Evolutionary conservation across 106 monocot species (phyloP).

Genomic region (Dactylorhiza incarnata): DNA sequence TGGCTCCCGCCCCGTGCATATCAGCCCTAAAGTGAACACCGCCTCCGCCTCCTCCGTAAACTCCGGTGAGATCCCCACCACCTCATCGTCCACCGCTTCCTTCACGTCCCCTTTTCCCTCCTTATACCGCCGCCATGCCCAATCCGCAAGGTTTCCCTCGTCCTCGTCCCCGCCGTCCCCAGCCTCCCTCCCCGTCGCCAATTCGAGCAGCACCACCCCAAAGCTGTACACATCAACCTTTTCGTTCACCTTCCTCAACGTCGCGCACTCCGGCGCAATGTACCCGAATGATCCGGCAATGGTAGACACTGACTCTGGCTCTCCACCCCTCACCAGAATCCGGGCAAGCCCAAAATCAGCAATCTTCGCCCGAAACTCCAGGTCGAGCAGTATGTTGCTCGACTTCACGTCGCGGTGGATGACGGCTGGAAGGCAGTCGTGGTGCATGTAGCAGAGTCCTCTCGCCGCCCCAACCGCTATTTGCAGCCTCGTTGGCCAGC

Average conservation of each 20-base stretch:
- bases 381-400: constrained; percentile 51
- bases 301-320: constrained; percentile 30
- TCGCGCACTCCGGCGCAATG: constrained; percentile 44
- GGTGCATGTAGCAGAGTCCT: constrained; percentile 60
- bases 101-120: constrained; percentile 18
- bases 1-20: constrained; percentile 58
- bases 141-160: constrained; percentile 35
- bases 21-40: constrained; percentile 48
- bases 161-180: constrained; percentile 29
- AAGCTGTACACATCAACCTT: constrained; percentile 90
- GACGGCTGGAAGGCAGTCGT: constrained; percentile 28
- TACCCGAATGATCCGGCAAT: constrained; percentile 68
- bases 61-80: neutral
- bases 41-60: constrained; percentile 39
- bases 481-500: constrained; percentile 37
- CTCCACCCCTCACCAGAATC: constrained; percentile 32
- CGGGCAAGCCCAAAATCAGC: constrained; percentile 56
- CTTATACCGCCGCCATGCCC: constrained; percentile 53
- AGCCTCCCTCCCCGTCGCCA: constrained; percentile 54
- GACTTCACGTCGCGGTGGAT: constrained; percentile 58
- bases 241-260: constrained; percentile 49
- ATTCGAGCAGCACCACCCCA: constrained; percentile 80
- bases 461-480: constrained; percentile 35
- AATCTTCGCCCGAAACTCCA: constrained; percentile 38
- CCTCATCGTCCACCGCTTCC: constrained; percentile 26